A percentile compares a stretch with the other conserved stretches of the same genome.
Evolutionary conservation across 106 monocot species (phyloP).

Genomic region (Iris macrosiphon): DNA sequence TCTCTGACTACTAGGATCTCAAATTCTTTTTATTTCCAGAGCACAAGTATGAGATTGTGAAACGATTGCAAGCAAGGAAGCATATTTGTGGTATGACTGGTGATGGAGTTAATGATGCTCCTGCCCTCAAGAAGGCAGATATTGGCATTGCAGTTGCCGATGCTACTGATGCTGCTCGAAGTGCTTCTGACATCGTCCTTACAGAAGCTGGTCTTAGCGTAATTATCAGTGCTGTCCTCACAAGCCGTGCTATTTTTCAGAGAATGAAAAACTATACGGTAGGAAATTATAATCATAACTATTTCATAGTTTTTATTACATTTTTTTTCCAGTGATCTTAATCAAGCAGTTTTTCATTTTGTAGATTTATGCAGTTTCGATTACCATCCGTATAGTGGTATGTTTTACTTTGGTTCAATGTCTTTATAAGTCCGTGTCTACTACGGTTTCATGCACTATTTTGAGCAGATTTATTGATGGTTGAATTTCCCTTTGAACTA

Average conservation of each 20-base stretch:
- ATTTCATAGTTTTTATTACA: not conserved
- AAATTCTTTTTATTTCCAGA: not conserved
- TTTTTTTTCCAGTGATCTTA: not conserved
- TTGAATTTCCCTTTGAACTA: too few relatives aligned
- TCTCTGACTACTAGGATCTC: too few relatives aligned
- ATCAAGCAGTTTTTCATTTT: constrained; percentile 6
- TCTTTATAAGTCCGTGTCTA: too few relatives aligned
- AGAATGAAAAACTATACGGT: constrained; percentile 19
- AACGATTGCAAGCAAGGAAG: not conserved
- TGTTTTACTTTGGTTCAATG: too few relatives aligned
- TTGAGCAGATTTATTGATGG: too few relatives aligned
- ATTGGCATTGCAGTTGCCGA: constrained; percentile 97
- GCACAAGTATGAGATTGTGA: constrained; percentile 7
- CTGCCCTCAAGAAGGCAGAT: constrained; percentile 93
- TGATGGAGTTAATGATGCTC: constrained; percentile 97
- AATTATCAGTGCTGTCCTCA: constrained; percentile 12
- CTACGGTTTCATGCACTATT: too few relatives aligned
- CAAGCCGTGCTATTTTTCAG: constrained; percentile 19
- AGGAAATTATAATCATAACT: not conserved
- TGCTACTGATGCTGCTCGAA: constrained; percentile 93
- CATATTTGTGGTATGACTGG: constrained; percentile 61
- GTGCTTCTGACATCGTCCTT: constrained; percentile 84
- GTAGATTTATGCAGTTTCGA: constrained; percentile 98
- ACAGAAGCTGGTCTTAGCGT: constrained; percentile 18
- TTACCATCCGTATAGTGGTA: constrained; percentile 96